Conservation (phyloP, 2,329 filamentous ascomycete genomes). For the Cladosporium colombiae region DNA sequence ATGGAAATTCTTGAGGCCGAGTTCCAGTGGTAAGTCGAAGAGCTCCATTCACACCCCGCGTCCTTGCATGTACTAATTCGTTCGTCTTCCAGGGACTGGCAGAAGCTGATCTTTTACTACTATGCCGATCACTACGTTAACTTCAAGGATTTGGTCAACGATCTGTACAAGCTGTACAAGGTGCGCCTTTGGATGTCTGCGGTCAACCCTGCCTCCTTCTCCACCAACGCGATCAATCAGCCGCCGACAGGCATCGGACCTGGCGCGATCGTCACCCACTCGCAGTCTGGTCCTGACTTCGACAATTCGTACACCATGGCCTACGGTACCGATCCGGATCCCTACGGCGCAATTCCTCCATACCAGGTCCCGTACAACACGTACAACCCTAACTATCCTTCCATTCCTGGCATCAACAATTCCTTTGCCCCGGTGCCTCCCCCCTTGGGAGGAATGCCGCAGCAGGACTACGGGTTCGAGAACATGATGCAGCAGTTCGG, state of each 20-base stretch:
- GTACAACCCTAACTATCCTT: constrained; percentile 37
- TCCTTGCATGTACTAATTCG: not conserved
- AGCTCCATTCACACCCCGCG: not conserved
- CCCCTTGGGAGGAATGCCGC: not conserved
- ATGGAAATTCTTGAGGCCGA: constrained; percentile 99
- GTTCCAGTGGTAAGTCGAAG: constrained; percentile 85
- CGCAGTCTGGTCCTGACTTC: constrained; percentile 19
- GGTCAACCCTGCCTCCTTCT: constrained; percentile 93
- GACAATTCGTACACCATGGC: constrained; percentile 37
- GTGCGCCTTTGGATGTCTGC: constrained; percentile 99
- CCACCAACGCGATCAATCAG: constrained; percentile 37
- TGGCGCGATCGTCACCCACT: constrained; percentile 34
- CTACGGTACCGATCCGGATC: constrained; percentile 36
- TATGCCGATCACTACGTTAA: constrained; percentile 98
- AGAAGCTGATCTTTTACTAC: constrained; percentile 98
- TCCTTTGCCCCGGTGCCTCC: constrained; percentile 29
- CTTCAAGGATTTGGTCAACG: constrained; percentile 95
- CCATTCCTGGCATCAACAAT: constrained; percentile 36
- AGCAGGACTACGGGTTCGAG: not conserved
- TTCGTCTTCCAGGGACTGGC: constrained; percentile 74
- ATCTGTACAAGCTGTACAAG: constrained; percentile 99
- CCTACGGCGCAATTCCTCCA: constrained; percentile 38
- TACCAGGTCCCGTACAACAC: constrained; percentile 36
- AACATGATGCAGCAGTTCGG: constrained; percentile 8
- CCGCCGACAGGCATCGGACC: constrained; percentile 40